These are phyloP conservation scores for Fusarium metavorans DNA, from an alignment of 2,329 filamentous ascomycete genomes.

Conservation along the genomic window DNA sequence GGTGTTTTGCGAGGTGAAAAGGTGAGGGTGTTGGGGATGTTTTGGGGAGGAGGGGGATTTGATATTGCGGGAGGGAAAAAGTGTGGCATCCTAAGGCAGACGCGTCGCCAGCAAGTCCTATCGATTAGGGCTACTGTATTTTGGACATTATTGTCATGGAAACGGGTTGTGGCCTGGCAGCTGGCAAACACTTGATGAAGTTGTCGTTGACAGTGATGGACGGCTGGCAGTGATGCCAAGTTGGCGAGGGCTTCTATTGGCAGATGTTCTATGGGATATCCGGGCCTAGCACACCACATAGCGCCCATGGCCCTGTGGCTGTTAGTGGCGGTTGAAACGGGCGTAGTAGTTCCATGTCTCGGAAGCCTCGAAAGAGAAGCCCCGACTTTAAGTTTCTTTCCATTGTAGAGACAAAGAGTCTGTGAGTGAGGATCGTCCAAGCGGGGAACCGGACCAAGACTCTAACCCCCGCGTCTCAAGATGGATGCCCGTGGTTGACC, in stretches of 20 bases:
- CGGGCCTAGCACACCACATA: neutral
- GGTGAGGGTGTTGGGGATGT: neutral
- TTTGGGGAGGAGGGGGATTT: neutral
- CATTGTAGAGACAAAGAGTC: neutral
- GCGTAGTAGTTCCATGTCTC: neutral
- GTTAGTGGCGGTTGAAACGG: neutral
- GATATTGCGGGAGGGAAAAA: neutral
- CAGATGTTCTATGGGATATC: neutral
- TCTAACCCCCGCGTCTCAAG: neutral
- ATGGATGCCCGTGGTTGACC: neutral
- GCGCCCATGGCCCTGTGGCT: neutral
- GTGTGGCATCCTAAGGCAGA: neutral
- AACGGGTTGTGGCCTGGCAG: slow-evolving; percentile 8
- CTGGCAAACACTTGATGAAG: slow-evolving; percentile 1
- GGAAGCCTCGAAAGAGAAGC: neutral
- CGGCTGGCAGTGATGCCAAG: neutral
- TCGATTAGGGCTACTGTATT: neutral
- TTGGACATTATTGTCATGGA: neutral
- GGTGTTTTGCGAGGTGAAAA: neutral
- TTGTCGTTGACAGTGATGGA: slow-evolving; percentile 20
- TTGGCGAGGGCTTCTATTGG: neutral
- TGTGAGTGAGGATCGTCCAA: neutral
- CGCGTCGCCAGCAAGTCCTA: neutral
- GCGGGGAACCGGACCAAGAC: neutral
- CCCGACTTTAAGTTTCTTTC: neutral